phyloP scores from a whole-genome alignment of 768 basidiomycete genomes.

The Leccinum arenicola region DNA sequence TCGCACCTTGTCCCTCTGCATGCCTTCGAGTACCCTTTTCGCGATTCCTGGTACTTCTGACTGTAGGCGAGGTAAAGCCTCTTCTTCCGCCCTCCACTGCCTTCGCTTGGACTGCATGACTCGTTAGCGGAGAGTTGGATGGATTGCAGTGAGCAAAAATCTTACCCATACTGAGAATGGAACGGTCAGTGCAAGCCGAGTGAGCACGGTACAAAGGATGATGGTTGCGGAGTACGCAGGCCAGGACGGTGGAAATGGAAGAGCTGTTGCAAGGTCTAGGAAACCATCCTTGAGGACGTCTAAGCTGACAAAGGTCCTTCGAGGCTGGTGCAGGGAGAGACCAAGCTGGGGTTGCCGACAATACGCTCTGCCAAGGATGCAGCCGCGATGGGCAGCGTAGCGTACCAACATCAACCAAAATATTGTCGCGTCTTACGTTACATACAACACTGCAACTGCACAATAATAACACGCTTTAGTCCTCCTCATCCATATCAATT shows the following conservation, averaged over 20 bases:
- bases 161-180: slow-evolving; percentile 77
- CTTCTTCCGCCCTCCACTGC: slow-evolving; percentile 57
- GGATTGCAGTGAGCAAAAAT: not conserved
- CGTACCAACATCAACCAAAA: slow-evolving; percentile 26
- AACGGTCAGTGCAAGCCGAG: slow-evolving; percentile 57
- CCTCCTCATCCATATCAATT: slow-evolving; percentile 40
- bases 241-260: slow-evolving; percentile 67
- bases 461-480: slow-evolving; percentile 18
- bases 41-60: slow-evolving; percentile 42
- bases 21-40: slow-evolving; percentile 38
- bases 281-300: slow-evolving; percentile 57
- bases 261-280: slow-evolving; percentile 69
- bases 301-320: slow-evolving; percentile 25
- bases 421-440: not conserved
- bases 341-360: slow-evolving; percentile 6
- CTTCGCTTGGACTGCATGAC: slow-evolving; percentile 54
- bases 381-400: slow-evolving; percentile 12
- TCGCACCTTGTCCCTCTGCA: slow-evolving; percentile 53
- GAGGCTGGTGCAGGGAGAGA: slow-evolving; percentile 1
- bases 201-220: slow-evolving; percentile 60
- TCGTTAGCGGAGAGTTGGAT: slow-evolving; percentile 14
- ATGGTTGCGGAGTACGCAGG: slow-evolving; percentile 77
- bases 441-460: not conserved
- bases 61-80: slow-evolving; percentile 56
- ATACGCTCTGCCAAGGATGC: slow-evolving; percentile 7